Conservation (phyloP, 176 grass and related monocot species). For the Rhynchospora breviuscula region DNA sequence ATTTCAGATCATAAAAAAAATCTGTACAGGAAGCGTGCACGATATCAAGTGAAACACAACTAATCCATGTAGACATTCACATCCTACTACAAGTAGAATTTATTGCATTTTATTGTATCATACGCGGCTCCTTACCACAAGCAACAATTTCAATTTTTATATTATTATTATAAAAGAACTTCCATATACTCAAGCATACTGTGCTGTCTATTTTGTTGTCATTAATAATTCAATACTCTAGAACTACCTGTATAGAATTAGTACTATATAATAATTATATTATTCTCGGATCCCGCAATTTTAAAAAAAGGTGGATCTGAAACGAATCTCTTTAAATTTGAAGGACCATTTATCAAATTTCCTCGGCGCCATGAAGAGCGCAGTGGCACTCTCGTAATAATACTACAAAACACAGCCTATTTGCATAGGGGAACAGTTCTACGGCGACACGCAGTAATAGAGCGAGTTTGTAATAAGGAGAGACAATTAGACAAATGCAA, state of each 20-base stretch:
- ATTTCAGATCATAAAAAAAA: not conserved
- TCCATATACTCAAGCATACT: not conserved
- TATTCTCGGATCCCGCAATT: not conserved
- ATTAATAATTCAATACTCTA: not conserved
- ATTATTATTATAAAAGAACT: not conserved
- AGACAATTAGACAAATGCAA: not conserved
- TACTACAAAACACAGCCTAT: not conserved
- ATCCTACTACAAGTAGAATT: not conserved
- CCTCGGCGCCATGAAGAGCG: not conserved
- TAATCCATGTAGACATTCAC: not conserved
- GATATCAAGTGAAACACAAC: not conserved
- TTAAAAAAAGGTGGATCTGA: not conserved
- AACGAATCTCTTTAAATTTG: constrained; percentile 12
- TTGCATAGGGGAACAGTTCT: not conserved
- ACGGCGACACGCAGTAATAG: constrained; percentile 11
- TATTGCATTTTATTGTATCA: not conserved
- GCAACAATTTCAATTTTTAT: not conserved
- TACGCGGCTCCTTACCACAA: not conserved
- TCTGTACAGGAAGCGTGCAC: not conserved
- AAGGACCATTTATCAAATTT: constrained; percentile 16
- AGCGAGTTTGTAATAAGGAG: not conserved
- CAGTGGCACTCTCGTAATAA: constrained; percentile 22
- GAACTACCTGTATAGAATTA: no score
- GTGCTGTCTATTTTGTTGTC: not conserved
- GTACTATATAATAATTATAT: no score